Base-by-base conservation (phyloP, 2,329 filamentous ascomycete species). In the Arthrobotrys musiformis region DNA sequence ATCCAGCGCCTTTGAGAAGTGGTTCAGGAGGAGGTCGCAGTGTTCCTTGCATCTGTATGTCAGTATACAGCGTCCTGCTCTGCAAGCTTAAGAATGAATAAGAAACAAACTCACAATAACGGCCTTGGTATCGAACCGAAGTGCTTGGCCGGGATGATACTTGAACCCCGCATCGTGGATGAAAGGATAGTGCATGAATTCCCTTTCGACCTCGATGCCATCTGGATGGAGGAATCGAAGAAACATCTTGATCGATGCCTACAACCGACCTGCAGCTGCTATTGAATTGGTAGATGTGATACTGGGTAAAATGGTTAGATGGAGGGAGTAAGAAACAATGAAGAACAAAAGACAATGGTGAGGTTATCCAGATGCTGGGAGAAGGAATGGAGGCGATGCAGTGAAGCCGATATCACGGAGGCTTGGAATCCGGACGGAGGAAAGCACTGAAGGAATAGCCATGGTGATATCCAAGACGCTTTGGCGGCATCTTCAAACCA, bases 1-100 rank as follows among this genome's bases (percentile, higher is more conserved):
- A n/a, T 76, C 64, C 2, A 76, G 42, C 19, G 64, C 72, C 33
- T 64, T 63, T 17, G 50, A 42, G 52, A 76, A 66, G 58, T 69
- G 58, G 9, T 64, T 70, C 7, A 76, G 40, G 17, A 75, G 28
- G 11, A 76, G 28, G 22, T 76, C 72, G 19, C 48, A 69, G n/a
- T 76, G 72, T 35, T 76, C 72, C 72, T 76, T 50, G 1, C 26
- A 4, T 24, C 9, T 26, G 1, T 13, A 35, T 33, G 24, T 17
- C 50, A 19, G 58, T 52, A n/a, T n/a, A 6, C 15, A 22, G 7
- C 26, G 7, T 6, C 17, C 9, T 24, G 15, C 8, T 2, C 17
- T 28, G 7, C 9, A 24, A 46, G 3, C 26, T 2, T n/a, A 22
- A 24, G 26, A 28, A 30, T 54, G 66, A 30, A 8, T n/a, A 9